Conservation (phyloP, 371 early-diverging fungal species). For the Batkoa obscura region DNA sequence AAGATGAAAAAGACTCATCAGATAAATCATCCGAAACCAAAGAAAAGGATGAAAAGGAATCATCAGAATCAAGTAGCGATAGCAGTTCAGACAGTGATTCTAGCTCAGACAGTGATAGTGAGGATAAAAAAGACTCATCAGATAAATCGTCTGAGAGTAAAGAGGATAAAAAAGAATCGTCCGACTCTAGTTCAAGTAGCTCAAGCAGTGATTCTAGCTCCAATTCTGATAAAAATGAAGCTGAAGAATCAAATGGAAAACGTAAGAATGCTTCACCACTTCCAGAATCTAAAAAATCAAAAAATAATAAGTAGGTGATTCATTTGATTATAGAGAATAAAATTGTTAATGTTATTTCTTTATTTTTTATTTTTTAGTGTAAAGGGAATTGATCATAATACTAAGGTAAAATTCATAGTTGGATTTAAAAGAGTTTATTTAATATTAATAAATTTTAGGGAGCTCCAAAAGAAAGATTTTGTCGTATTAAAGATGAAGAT, state of each 20-base stretch:
- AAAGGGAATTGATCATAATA: constrained; percentile 6
- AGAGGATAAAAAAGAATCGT: no score
- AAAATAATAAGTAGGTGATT: not conserved
- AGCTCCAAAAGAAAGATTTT: constrained; percentile 55
- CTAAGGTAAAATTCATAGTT: no score
- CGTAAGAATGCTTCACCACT: no score
- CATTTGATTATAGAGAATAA: no score
- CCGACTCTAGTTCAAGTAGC: constrained; percentile 2
- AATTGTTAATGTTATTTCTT: not conserved
- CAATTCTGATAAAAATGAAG: no score
- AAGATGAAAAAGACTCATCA: constrained; percentile 7
- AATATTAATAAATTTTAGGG: no score
- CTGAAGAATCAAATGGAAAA: no score
- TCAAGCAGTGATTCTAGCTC: no score
- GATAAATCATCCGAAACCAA: constrained; percentile 10
- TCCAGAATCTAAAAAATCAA: not conserved
- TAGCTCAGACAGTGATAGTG: constrained; percentile 7
- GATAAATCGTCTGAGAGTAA: constrained; percentile 3
- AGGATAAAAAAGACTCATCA: no score
- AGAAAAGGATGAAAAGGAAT: constrained; percentile 3
- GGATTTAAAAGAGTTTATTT: no score
- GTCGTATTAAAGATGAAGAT: constrained; percentile 60
- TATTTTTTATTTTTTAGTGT: constrained; percentile 8
- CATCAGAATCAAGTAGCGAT: not conserved
- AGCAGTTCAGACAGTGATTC: constrained; percentile 1